Evolutionary conservation across 2,329 filamentous ascomycete genomes (phyloP).

Genomic region (Colletotrichum simmondsii): DNA sequence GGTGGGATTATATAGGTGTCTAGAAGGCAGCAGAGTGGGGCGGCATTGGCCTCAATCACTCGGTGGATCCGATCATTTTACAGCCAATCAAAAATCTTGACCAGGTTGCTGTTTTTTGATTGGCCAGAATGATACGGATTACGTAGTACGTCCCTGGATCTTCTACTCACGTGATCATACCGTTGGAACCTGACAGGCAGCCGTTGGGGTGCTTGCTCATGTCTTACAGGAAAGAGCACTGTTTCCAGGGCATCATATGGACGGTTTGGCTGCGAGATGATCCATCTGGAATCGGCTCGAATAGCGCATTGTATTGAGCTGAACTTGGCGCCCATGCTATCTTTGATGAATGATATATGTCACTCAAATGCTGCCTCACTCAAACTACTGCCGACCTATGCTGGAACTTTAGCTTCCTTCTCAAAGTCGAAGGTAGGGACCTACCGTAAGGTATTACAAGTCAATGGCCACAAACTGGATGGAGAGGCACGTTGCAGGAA

Average conservation of each 20-base stretch:
- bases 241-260: background rate
- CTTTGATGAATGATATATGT: too few species aligned
- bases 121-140: background rate
- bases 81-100: background rate
- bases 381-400: too few species aligned
- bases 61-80: background rate
- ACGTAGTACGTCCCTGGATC: background rate
- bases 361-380: too few species aligned
- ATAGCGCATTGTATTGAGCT: too few species aligned
- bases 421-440: too few species aligned
- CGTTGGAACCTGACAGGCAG: too few species aligned
- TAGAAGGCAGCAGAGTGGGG: background rate
- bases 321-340: too few species aligned
- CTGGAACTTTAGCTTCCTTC: too few species aligned
- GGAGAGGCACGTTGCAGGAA: too few species aligned
- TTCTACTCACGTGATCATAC: too few species aligned
- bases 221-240: background rate
- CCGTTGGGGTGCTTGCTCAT: background rate
- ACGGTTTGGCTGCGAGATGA: background rate
- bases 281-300: background rate
- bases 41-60: slow-evolving; percentile 18
- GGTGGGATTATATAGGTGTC: slow-evolving; percentile 44
- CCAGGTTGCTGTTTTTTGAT: background rate
- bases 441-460: too few species aligned
- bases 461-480: too few species aligned